Evolutionary conservation across 805 yeast species (phyloP).

Genomic region (Myxozyma mucilagina): DNA sequence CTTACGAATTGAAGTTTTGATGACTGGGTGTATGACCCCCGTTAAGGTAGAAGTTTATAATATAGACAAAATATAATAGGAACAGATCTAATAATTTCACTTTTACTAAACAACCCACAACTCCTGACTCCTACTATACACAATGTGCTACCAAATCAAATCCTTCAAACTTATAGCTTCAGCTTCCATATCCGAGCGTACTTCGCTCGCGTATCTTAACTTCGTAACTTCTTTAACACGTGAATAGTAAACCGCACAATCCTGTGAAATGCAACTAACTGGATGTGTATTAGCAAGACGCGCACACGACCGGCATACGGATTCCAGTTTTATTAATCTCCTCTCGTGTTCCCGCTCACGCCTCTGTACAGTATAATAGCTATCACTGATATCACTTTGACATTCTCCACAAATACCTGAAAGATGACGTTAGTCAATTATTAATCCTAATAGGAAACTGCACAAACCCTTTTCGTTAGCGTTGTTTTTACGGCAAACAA

Average conservation of each 20-base stretch:
- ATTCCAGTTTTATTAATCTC: slow-evolving; percentile 28
- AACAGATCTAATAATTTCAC: neutral
- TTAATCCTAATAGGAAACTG: neutral
- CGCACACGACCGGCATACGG: slow-evolving; percentile 39
- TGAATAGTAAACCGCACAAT: slow-evolving; percentile 63
- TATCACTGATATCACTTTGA: slow-evolving; percentile 13
- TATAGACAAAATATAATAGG: neutral
- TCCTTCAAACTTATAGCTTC: neutral
- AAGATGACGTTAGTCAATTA: neutral
- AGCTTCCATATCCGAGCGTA: neutral
- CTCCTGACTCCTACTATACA: neutral
- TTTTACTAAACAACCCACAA: neutral
- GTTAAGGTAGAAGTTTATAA: neutral
- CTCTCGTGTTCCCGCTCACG: slow-evolving; percentile 27
- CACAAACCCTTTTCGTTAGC: slow-evolving; percentile 12
- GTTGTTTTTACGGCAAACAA: slow-evolving; percentile 13
- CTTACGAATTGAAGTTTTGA: neutral
- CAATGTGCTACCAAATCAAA: neutral
- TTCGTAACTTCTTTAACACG: slow-evolving; percentile 45
- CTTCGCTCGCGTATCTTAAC: neutral
- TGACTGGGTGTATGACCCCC: neutral
- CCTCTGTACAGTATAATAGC: slow-evolving; percentile 23
- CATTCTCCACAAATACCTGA: slow-evolving; percentile 25
- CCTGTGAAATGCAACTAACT: slow-evolving; percentile 56
- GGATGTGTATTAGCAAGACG: slow-evolving; percentile 39